phyloP scores from a whole-genome alignment of 2,329 filamentous ascomycete species.

The Nigrograna mackinnonii region DNA sequence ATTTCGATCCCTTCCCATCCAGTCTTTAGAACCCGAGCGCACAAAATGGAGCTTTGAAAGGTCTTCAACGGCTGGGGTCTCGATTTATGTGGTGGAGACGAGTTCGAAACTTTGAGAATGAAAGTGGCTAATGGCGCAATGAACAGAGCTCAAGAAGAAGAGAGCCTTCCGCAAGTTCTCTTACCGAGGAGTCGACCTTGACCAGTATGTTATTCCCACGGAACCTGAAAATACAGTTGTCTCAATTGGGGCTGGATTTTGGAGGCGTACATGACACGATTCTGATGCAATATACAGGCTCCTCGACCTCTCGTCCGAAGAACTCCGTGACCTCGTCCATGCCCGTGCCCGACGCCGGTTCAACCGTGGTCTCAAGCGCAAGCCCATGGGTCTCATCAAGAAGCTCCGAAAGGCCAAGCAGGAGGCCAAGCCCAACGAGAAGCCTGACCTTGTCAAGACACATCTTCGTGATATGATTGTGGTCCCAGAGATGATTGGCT shows the following conservation, averaged over 20 bases:
- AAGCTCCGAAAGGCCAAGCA: conserved; percentile 91
- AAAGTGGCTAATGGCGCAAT: conserved; percentile 22
- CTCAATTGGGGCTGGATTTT: no score
- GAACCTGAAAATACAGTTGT: neutral
- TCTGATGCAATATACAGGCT: conserved; percentile 63
- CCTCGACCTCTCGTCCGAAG: conserved; percentile 96
- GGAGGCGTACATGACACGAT: neutral
- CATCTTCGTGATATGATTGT: conserved; percentile 99
- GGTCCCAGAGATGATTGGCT: conserved; percentile 99
- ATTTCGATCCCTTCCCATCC: no score
- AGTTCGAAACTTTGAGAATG: no score
- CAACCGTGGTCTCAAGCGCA: conserved; percentile 99
- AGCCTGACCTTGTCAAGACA: conserved; percentile 99
- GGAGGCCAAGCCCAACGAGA: conserved; percentile 80
- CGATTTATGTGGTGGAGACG: no score
- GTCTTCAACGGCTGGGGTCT: no score
- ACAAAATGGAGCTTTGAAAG: no score
- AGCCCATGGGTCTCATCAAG: conserved; percentile 99
- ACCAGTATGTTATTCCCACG: conserved; percentile 73
- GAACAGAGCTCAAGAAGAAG: conserved; percentile 98
- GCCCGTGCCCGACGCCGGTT: conserved; percentile 97
- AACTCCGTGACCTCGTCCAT: conserved; percentile 99
- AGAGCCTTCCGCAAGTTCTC: conserved; percentile 99
- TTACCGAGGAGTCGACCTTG: conserved; percentile 99
- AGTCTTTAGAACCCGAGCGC: no score